These are phyloP conservation scores for Colletotrichum falcatum DNA, from an alignment of 2,329 filamentous ascomycete species.

Conservation along the genomic window DNA sequence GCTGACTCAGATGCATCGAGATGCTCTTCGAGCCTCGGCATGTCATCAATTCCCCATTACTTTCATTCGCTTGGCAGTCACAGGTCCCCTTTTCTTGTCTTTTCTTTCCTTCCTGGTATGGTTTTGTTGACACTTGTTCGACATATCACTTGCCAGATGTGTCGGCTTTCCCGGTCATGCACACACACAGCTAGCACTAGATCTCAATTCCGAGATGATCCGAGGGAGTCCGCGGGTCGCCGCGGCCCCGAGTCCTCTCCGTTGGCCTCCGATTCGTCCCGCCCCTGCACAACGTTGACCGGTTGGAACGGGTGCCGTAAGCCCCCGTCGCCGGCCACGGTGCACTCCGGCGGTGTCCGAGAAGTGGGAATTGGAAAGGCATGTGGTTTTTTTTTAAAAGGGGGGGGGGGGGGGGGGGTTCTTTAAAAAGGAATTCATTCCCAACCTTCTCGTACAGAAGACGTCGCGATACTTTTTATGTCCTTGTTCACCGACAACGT, in stretches of 20 bases:
- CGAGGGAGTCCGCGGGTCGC: slow-evolving; percentile 25
- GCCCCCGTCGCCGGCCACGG: slow-evolving; percentile 8
- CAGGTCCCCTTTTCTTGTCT: neutral
- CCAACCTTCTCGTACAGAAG: too few species aligned
- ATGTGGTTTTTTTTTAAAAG: neutral
- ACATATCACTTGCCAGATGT: neutral
- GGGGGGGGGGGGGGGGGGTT: too few species aligned
- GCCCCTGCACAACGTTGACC: slow-evolving; percentile 28
- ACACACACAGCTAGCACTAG: slow-evolving; percentile 6
- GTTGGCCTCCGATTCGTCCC: slow-evolving; percentile 8
- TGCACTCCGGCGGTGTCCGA: slow-evolving; percentile 19
- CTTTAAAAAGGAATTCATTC: too few species aligned
- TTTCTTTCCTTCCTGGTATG: neutral
- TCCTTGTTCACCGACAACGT: neutral
- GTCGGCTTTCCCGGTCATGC: slow-evolving; percentile 27
- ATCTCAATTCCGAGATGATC: slow-evolving; percentile 26
- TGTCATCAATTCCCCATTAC: neutral
- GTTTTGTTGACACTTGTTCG: neutral
- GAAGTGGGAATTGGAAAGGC: neutral
- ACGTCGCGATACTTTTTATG: neutral
- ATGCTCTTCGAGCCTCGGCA: slow-evolving; percentile 20
- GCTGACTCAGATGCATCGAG: slow-evolving; percentile 27
- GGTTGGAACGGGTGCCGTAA: slow-evolving; percentile 6
- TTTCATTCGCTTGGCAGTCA: slow-evolving; percentile 10
- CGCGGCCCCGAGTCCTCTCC: slow-evolving; percentile 11